These are phyloP conservation scores for Botryotinia calthae DNA, from an alignment of 2,329 filamentous ascomycete genomes.

Conservation along the genomic window DNA sequence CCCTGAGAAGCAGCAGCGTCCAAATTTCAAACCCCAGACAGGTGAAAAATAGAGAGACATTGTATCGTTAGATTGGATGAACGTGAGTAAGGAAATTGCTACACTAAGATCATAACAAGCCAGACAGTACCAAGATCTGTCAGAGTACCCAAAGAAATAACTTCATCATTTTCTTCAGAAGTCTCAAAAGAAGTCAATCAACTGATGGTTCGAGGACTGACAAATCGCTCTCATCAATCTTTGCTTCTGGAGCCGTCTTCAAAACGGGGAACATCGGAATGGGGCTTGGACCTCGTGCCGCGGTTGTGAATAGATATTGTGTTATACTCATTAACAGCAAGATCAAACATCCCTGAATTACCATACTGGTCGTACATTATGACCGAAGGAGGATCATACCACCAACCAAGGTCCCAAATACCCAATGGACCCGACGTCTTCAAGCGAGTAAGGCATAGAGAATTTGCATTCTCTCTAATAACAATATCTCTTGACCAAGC, in stretches of 20 bases:
- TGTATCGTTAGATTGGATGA: background rate
- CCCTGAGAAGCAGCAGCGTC: background rate
- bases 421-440: background rate
- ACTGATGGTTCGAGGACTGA: background rate
- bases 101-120: background rate
- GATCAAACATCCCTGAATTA: background rate
- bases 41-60: background rate
- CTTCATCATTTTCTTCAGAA: background rate
- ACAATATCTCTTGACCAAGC: background rate
- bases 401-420: background rate
- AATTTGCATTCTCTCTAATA: background rate
- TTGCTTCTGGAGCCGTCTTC: background rate
- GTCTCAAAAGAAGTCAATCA: background rate
- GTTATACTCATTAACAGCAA: background rate
- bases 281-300: background rate
- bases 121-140: background rate
- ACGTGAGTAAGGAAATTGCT: background rate
- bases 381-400: background rate
- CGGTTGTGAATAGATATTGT: background rate
- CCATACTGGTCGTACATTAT: constrained; percentile 4
- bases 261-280: background rate
- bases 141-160: background rate
- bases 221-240: background rate
- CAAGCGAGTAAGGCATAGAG: background rate
- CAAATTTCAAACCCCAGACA: background rate